Base-by-base conservation (phyloP, 257 asterid genomes). In the Nicotiana knightiana region DNA sequence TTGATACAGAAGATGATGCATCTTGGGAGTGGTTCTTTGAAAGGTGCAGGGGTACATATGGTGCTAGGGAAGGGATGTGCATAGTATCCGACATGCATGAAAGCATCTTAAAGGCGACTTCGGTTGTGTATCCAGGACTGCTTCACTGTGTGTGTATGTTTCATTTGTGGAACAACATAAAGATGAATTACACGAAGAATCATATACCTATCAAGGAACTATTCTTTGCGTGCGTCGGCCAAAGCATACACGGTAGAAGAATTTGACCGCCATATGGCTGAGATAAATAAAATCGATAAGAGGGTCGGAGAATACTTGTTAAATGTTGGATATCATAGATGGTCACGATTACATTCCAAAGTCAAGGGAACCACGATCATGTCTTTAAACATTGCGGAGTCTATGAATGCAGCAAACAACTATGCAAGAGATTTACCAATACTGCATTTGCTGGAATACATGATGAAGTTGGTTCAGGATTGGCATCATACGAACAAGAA, bases 211-310 rank as follows among this genome's bases (percentile, higher is more conserved):
- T 78, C 55, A 58, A 18, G 51, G 67, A 78, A 54, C 58, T 17
- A 61, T 78, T 55, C 82, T 57, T 57, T 4, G 33, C 70, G 7
- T n/a, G n/a, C 24, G 24, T 21, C 70, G 2, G 57, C 21, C 12
- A 78, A 35, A 78, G 70, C 71, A 32, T 78, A 78, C 33, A 59
- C 58, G 37, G 18, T 48, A 18, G 33, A 33, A 30, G 82, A 58
- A 78, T 78, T 78, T 78, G 58, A 78, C n/a, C n/a, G 9, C 6
- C 33, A 78, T n/a, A 78, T 78, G 82, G 55, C 6, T 21, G 33
- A 61, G 67, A 35, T 78, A 28, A 10, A 57, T 10, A 78, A 58
- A 6, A 58, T 78, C 0, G 55, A 78, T 32, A 78, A 18, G n/a
- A 35, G 21, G 37, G 21, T 78, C 3, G 10, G 18, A 26, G 35